Conservation (phyloP, 768 basidiomycete species). For the Fistulinella prunicolor region DNA sequence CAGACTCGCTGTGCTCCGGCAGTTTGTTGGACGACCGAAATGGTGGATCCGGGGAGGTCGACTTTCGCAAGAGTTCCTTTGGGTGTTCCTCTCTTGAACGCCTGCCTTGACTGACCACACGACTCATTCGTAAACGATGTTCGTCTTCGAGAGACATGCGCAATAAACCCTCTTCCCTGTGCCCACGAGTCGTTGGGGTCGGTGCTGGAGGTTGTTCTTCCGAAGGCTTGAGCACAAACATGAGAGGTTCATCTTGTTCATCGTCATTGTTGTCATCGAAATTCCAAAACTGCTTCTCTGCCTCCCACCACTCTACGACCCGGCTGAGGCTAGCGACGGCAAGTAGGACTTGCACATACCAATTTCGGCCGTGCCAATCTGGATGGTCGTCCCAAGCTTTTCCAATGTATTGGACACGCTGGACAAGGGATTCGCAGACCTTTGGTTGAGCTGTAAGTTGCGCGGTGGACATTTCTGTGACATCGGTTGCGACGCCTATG, state of each 20-base stretch:
- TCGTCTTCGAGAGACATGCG: conserved; percentile 35
- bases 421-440: conserved; percentile 80
- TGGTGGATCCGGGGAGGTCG: conserved; percentile 36
- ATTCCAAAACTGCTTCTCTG: conserved; percentile 99
- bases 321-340: conserved; percentile 94
- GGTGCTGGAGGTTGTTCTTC: conserved; percentile 50
- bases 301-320: conserved; percentile 99
- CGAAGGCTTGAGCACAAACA: conserved; percentile 90
- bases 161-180: conserved; percentile 36
- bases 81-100: conserved; percentile 57
- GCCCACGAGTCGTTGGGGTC: conserved; percentile 38
- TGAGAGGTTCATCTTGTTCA: conserved; percentile 86
- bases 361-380: conserved; percentile 95
- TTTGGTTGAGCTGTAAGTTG: conserved; percentile 86
- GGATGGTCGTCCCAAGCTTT: conserved; percentile 97
- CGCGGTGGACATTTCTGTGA: conserved; percentile 83
- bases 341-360: conserved; percentile 96
- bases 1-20: conserved; percentile 67
- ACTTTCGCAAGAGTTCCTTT: conserved; percentile 44
- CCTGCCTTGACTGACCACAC: conserved; percentile 49
- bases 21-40: conserved; percentile 42
- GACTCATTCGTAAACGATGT: conserved; percentile 44
- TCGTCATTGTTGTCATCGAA: conserved; percentile 91
- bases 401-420: conserved; percentile 87
- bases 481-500: conserved; percentile 90